These are phyloP conservation scores for Lagenaria siceraria DNA, from an alignment of 306 rosid genomes.

Conservation along the genomic window DNA sequence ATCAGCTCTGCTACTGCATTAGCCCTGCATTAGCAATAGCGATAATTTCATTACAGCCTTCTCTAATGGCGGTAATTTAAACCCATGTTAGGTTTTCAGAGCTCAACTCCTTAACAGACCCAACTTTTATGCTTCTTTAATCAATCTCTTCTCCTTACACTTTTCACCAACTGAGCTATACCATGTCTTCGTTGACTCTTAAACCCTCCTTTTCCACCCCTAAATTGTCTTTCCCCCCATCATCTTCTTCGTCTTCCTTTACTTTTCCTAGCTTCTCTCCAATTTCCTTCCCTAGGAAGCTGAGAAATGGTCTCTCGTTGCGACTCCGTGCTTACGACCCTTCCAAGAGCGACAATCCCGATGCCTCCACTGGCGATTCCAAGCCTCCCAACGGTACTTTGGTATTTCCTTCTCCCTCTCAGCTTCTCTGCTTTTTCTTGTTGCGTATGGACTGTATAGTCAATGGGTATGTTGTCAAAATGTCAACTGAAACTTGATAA, in stretches of 20 bases:
- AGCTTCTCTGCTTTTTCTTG: background rate
- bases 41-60: background rate
- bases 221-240: background rate
- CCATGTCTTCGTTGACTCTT: conserved; percentile 33
- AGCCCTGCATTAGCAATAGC: too few species aligned
- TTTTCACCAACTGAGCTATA: background rate
- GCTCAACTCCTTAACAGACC: background rate
- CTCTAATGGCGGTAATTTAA: background rate
- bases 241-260: background rate
- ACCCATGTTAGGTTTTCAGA: background rate
- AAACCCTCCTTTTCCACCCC: conserved; percentile 21
- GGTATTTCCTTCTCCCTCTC: conserved; percentile 14
- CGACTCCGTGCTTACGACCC: conserved; percentile 31
- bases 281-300: conserved; percentile 17
- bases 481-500: background rate
- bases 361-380: conserved; percentile 26
- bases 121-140: background rate
- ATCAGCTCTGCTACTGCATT: background rate
- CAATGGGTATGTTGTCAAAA: background rate
- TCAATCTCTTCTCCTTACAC: background rate
- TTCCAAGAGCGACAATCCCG: conserved; percentile 22
- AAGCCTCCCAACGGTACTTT: conserved; percentile 18
- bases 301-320: conserved; percentile 7
- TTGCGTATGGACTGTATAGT: background rate
- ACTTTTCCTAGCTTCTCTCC: conserved; percentile 12